phyloP scores from a whole-genome alignment of 345 rosid species.

The Arabis hirsuta region DNA sequence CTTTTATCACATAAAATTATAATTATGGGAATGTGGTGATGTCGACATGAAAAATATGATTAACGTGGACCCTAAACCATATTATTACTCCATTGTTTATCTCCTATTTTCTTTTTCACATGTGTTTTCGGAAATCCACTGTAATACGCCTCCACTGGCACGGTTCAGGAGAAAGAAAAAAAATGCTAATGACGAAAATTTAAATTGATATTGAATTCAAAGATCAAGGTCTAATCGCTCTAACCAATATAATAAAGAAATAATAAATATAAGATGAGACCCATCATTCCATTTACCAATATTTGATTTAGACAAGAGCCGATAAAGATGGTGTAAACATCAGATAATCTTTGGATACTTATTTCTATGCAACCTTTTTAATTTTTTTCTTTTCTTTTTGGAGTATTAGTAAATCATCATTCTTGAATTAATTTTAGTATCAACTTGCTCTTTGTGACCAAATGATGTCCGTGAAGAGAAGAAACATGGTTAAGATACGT shows the following conservation, averaged over 20 bases:
- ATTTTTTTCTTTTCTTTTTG: background rate
- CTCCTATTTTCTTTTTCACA: background rate
- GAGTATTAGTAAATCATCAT: background rate
- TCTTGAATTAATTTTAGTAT: background rate
- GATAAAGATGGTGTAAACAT: conserved; percentile 2
- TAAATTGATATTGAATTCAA: background rate
- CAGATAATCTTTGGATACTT: conserved; percentile 19
- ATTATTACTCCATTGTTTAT: conserved; percentile 12
- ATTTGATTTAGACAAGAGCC: conserved; percentile 40
- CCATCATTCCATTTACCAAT: conserved; percentile 38
- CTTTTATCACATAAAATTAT: conserved; percentile 1
- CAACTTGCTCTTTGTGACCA: conserved; percentile 1
- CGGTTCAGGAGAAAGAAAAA: background rate
- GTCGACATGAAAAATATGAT: conserved; percentile 50
- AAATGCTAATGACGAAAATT: background rate
- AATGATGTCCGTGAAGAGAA: conserved; percentile 21
- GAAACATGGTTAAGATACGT: conserved; percentile 17
- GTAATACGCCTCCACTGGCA: conserved; percentile 14
- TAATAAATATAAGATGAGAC: conserved; percentile 24
- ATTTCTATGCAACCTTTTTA: conserved; percentile 15
- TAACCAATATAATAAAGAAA: conserved; percentile 15
- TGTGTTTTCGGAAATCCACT: conserved; percentile 22
- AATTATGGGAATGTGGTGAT: conserved; percentile 50
- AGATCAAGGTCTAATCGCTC: conserved; percentile 33
- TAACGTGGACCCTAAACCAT: conserved; percentile 51